A percentile compares a stretch with the other conserved stretches of the same genome.
Conservation (phyloP, 345 rosid species). For the Lumnitzera racemosa region DNA sequence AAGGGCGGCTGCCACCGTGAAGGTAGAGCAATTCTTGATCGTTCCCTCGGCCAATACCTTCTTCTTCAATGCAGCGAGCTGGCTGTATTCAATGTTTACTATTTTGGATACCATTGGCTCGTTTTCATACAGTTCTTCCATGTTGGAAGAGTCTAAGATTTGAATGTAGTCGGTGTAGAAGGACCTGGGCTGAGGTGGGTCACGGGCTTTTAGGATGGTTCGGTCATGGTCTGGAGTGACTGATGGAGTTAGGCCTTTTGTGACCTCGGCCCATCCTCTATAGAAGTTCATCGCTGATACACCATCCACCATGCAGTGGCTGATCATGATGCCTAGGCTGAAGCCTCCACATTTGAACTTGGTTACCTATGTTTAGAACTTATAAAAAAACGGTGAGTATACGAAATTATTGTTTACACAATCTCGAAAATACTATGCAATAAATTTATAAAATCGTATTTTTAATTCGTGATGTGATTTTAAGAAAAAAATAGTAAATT, state of each 20-base stretch:
- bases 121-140: slow-evolving; percentile 5
- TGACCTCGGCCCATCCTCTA: slow-evolving; percentile 26
- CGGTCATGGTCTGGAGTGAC: slow-evolving; percentile 14
- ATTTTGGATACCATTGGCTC: background rate
- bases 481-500: too few relatives aligned
- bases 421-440: too few relatives aligned
- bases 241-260: slow-evolving; percentile 18
- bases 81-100: background rate
- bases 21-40: slow-evolving; percentile 7
- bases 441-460: too few relatives aligned
- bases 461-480: too few relatives aligned
- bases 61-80: slow-evolving; percentile 5
- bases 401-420: too few relatives aligned
- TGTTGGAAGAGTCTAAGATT: slow-evolving; percentile 19
- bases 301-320: slow-evolving; percentile 27
- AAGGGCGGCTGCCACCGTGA: slow-evolving; percentile 1
- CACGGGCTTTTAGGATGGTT: slow-evolving; percentile 14
- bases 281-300: slow-evolving; percentile 29
- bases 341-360: slow-evolving; percentile 32
- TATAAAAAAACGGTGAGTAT: too few relatives aligned
- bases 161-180: slow-evolving; percentile 23
- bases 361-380: slow-evolving; percentile 16
- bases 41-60: slow-evolving; percentile 1
- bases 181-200: slow-evolving; percentile 16
- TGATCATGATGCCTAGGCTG: slow-evolving; percentile 21